Conservation (phyloP, 78 protist species). For the Creolimax fragrantissima region DNA sequence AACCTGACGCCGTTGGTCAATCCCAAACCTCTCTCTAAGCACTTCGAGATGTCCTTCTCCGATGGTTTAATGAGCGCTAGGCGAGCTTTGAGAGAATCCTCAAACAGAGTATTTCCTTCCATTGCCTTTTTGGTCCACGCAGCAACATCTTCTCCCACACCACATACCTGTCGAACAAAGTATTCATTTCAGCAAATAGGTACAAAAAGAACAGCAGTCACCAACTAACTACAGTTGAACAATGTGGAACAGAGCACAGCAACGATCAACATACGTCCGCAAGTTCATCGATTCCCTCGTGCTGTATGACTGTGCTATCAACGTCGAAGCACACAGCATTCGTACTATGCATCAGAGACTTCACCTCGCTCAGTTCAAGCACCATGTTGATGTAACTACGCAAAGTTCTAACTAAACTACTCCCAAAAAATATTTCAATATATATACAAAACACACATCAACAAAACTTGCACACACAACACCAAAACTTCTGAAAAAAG, state of each 20-base stretch:
- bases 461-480: too few relatives aligned
- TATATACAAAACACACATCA: too few relatives aligned
- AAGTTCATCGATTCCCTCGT: conserved; percentile 49
- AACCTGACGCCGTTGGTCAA: not conserved
- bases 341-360: not conserved
- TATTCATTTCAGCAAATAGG: too few relatives aligned
- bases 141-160: conserved; percentile 39
- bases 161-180: too few relatives aligned
- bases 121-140: conserved; percentile 39
- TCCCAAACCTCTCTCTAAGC: not conserved
- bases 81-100: conserved; percentile 25
- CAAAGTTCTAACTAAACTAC: too few relatives aligned
- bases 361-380: not conserved
- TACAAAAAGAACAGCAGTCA: too few relatives aligned
- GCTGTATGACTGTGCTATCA: conserved; percentile 26
- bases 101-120: conserved; percentile 32
- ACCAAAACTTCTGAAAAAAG: too few relatives aligned
- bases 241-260: too few relatives aligned
- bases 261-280: too few relatives aligned
- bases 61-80: conserved; percentile 34
- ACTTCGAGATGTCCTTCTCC: not conserved
- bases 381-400: too few relatives aligned
- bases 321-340: conserved; percentile 48
- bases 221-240: too few relatives aligned
- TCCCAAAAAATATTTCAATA: too few relatives aligned